A percentile compares a stretch with the other conserved stretches of the same genome.
Evolutionary conservation across 2,329 filamentous ascomycete species (phyloP).

Genomic region (Fusarium sulawesiense): DNA sequence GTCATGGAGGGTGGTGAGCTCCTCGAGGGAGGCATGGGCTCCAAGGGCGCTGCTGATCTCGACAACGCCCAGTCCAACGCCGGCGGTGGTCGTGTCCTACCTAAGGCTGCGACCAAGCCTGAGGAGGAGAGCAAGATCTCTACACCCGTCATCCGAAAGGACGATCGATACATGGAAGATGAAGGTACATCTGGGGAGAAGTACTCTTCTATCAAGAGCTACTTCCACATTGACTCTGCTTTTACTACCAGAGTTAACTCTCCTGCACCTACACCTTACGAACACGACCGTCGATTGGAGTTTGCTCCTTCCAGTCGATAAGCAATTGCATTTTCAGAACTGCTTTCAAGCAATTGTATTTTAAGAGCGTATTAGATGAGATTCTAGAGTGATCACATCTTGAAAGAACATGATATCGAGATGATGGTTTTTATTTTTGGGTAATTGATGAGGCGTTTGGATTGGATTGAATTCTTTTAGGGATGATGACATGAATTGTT

Average conservation of each 20-base stretch:
- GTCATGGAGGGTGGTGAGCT: slow-evolving; percentile 67
- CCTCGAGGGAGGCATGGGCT: slow-evolving; percentile 66
- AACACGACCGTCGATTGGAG: slow-evolving; percentile 46
- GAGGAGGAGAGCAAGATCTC: slow-evolving; percentile 29
- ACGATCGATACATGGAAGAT: slow-evolving; percentile 42
- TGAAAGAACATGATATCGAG: slow-evolving; percentile 33
- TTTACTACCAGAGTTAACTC: slow-evolving; percentile 47
- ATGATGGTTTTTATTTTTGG: slow-evolving; percentile 11
- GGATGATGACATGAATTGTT: slow-evolving; percentile 18
- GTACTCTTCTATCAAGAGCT: slow-evolving; percentile 43
- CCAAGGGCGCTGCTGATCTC: slow-evolving; percentile 65
- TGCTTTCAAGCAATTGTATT: slow-evolving; percentile 3
- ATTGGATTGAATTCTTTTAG: neutral
- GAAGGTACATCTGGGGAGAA: slow-evolving; percentile 26
- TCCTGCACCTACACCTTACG: slow-evolving; percentile 48
- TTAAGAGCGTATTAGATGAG: slow-evolving; percentile 20
- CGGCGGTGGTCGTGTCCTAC: slow-evolving; percentile 56
- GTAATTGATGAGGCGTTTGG: slow-evolving; percentile 20
- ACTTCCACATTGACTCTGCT: slow-evolving; percentile 47
- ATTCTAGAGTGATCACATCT: slow-evolving; percentile 21
- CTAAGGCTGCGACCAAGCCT: slow-evolving; percentile 16
- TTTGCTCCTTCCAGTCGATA: slow-evolving; percentile 6
- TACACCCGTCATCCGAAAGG: slow-evolving; percentile 43
- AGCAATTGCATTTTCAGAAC: slow-evolving; percentile 7
- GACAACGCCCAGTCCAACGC: slow-evolving; percentile 69